These are phyloP conservation scores for Microsporum ferrugineum DNA, from an alignment of 2,329 filamentous ascomycete genomes.

Conservation along the genomic window DNA sequence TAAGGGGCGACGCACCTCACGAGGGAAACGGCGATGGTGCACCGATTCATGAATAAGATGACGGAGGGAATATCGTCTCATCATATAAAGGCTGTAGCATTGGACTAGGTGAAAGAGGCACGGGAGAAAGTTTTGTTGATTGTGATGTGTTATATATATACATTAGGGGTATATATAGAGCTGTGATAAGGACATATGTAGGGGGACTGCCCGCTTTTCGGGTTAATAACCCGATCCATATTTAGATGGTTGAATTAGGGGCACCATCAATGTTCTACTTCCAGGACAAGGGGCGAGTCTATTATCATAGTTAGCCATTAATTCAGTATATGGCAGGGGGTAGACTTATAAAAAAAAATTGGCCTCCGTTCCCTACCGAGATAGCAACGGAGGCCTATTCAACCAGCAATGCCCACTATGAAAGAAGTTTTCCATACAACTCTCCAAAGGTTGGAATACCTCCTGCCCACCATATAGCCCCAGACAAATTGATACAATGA, in stretches of 20 bases:
- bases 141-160: too few species aligned
- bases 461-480: not conserved
- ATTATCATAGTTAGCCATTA: constrained; percentile 21
- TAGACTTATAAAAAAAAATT: constrained; percentile 30
- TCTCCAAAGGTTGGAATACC: not conserved
- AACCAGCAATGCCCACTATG: not conserved
- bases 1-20: not conserved
- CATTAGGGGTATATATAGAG: not conserved
- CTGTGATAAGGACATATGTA: not conserved
- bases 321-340: constrained; percentile 11
- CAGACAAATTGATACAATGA: not conserved
- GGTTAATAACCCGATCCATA: not conserved
- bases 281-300: not conserved
- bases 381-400: constrained; percentile 12
- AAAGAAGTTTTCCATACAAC: not conserved
- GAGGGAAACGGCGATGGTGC: not conserved
- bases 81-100: not conserved
- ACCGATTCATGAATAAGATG: not conserved
- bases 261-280: not conserved
- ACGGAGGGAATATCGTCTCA: not conserved
- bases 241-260: not conserved
- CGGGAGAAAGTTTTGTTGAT: too few species aligned
- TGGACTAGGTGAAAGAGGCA: not conserved
- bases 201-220: not conserved
- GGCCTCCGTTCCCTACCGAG: constrained; percentile 18